Conservation (phyloP, 805 yeast species). For the Kazachstania viticola region DNA sequence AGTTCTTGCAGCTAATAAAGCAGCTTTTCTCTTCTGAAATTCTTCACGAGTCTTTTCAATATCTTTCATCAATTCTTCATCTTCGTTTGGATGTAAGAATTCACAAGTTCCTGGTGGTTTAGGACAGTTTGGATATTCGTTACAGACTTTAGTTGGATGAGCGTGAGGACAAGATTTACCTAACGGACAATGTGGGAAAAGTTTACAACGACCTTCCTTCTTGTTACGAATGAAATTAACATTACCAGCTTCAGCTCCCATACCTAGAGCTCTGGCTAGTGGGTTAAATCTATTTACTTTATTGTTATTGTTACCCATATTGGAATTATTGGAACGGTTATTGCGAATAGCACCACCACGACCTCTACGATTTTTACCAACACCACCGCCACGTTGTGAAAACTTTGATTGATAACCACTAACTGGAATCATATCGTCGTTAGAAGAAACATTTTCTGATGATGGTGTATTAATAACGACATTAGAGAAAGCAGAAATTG, state of each 20-base stretch:
- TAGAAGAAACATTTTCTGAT: constrained; percentile 5
- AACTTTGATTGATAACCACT: constrained; percentile 14
- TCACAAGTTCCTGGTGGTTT: constrained; percentile 75
- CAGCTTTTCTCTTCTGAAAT: constrained; percentile 33
- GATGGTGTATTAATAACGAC: constrained; percentile 14
- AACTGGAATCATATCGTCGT: constrained; percentile 5
- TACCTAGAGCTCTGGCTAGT: constrained; percentile 29
- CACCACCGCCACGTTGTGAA: constrained; percentile 13
- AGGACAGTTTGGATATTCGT: constrained; percentile 65
- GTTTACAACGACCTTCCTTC: constrained; percentile 53
- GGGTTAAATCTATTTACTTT: constrained; percentile 27
- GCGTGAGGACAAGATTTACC: constrained; percentile 59
- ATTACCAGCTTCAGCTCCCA: constrained; percentile 13
- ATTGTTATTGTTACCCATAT: constrained; percentile 16
- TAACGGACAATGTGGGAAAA: constrained; percentile 58
- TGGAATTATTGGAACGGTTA: constrained; percentile 13
- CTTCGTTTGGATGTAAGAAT: constrained; percentile 77
- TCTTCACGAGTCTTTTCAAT: constrained; percentile 51
- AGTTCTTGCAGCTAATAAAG: constrained; percentile 25
- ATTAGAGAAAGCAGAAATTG: constrained; percentile 22
- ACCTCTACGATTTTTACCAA: constrained; percentile 8
- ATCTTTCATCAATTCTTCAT: constrained; percentile 58
- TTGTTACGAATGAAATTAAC: constrained; percentile 32
- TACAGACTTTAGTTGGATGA: constrained; percentile 72
- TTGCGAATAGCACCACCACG: constrained; percentile 13